phyloP scores from a whole-genome alignment of 2,329 filamentous ascomycete species.

The Didymella glomerata region DNA sequence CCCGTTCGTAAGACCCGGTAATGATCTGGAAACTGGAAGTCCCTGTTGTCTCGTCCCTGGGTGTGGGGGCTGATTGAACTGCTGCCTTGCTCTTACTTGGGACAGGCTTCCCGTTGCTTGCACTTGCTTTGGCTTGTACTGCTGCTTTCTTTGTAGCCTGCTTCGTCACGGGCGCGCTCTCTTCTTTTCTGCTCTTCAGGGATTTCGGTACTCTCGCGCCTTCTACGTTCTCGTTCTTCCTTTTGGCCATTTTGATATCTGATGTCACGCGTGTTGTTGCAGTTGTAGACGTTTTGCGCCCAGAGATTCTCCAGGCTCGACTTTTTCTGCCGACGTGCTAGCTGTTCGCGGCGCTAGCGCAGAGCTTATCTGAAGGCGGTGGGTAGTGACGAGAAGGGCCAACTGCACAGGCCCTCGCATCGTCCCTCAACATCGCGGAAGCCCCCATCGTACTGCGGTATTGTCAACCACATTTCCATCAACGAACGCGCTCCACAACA shows the following conservation, averaged over 20 bases:
- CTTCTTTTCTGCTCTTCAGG: conserved; percentile 41
- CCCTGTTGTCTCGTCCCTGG: conserved; percentile 19
- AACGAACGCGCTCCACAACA: conserved; percentile 41
- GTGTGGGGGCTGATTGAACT: conserved; percentile 18
- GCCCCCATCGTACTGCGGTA: conserved; percentile 39
- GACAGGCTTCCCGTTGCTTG: conserved; percentile 20
- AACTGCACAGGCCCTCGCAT: too few species aligned
- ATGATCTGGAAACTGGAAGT: conserved; percentile 78
- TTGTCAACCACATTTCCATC: conserved; percentile 46
- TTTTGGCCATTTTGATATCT: conserved; percentile 44
- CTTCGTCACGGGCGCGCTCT: conserved; percentile 29
- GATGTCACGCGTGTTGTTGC: conserved; percentile 24
- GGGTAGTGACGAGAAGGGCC: background rate
- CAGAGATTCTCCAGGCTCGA: conserved; percentile 9
- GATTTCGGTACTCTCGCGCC: conserved; percentile 30
- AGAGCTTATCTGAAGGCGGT: conserved; percentile 36
- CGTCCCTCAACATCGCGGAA: conserved; percentile 34
- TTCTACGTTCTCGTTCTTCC: conserved; percentile 45
- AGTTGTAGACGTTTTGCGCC: conserved; percentile 18
- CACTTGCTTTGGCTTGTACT: conserved; percentile 24
- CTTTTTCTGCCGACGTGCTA: conserved; percentile 34
- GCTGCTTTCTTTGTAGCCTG: conserved; percentile 27
- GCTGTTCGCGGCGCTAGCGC: conserved; percentile 28
- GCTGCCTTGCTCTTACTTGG: conserved; percentile 29
- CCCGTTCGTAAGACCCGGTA: conserved; percentile 90